These are phyloP conservation scores for Dioszegia crocea DNA, from an alignment of 768 basidiomycete species.

Conservation along the genomic window DNA sequence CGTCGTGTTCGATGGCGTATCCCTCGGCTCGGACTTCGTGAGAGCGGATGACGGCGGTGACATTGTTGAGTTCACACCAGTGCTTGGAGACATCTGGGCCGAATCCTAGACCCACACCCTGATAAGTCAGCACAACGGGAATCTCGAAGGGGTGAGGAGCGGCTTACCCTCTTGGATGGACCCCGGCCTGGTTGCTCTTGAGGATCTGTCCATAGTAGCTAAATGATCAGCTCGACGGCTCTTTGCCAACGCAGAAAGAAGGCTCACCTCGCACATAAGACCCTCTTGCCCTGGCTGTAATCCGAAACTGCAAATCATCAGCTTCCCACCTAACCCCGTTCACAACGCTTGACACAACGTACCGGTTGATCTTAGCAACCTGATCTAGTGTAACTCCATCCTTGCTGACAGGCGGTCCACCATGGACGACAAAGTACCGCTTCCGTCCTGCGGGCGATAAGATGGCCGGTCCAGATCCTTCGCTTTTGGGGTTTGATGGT, in stretches of 20 bases:
- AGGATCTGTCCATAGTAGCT: slow-evolving; percentile 89
- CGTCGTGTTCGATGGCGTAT: slow-evolving; percentile 89
- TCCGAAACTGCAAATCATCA: slow-evolving; percentile 54
- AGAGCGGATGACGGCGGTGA: slow-evolving; percentile 85
- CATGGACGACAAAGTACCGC: slow-evolving; percentile 92
- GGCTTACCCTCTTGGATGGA: slow-evolving; percentile 83
- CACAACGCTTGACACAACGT: not conserved
- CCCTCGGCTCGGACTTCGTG: slow-evolving; percentile 94
- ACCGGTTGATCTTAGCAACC: slow-evolving; percentile 70
- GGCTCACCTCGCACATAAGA: slow-evolving; percentile 65
- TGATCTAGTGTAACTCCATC: slow-evolving; percentile 94
- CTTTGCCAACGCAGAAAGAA: not conserved
- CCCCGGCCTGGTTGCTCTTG: slow-evolving; percentile 83
- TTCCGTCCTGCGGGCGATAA: slow-evolving; percentile 76
- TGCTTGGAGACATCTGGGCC: slow-evolving; percentile 87
- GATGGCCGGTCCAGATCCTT: slow-evolving; percentile 58
- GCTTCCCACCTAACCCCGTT: not conserved
- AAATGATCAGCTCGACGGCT: not conserved
- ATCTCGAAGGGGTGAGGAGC: not conserved
- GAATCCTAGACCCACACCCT: slow-evolving; percentile 91
- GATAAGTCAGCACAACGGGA: slow-evolving; percentile 2
- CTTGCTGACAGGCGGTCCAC: slow-evolving; percentile 83
- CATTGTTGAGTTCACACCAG: slow-evolving; percentile 82
- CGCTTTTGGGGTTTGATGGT: slow-evolving; percentile 53
- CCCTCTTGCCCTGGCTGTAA: slow-evolving; percentile 91